Base-by-base conservation (phyloP, 192 early-diverging fungal genomes). In the Entomortierella beljakovae region DNA sequence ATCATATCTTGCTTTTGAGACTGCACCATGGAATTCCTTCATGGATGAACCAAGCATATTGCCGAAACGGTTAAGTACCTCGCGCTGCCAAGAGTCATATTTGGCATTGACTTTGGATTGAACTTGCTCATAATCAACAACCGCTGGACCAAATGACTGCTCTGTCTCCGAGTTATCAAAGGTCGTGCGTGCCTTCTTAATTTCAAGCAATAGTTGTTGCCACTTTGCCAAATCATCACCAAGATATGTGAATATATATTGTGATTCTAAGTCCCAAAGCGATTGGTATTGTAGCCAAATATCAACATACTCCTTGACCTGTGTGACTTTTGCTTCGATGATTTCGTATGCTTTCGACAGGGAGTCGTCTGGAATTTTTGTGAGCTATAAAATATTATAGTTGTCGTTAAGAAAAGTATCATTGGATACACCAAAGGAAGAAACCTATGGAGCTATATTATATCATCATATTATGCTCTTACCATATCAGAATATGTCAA, bases 261-360 rank as follows among this genome's bases (percentile, higher is more conserved):
- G 91, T 0, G 90, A 86, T 71, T 98, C 96, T 43, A 99, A 85
- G 81, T 99, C 98, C 98, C 98, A 99, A 38, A 99, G 88, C 8
- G 94, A 94, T 77, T 99, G 98, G 85, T 99, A 99, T 62, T 94
- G 94, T 20, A 99, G 87, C 98, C 98, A 99, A 60, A 95, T 92
- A 49, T 89, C 87, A 35, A 97, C 93, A 68, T 99, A 99, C 29
- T 90, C 85, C 7, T 84, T 85, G 11, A 97, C 94, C 67, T 94
- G 84, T 25, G 85, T 71, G 20, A 93, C 81, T 84, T 92, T 95
- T 6, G 63, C 60, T 85, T 99, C 95, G 33, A 99, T 90, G 37
- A 90, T 87, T 23, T 87, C 82, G 76, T 98, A 99, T 13, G 94
- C 98, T 33, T 87, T 83, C 51, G 86, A 85, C 9, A 99, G 82